A percentile compares a stretch with the other conserved stretches of the same genome.
phyloP scores from a whole-genome alignment of 768 basidiomycete genomes.

The Clavulina sp. region DNA sequence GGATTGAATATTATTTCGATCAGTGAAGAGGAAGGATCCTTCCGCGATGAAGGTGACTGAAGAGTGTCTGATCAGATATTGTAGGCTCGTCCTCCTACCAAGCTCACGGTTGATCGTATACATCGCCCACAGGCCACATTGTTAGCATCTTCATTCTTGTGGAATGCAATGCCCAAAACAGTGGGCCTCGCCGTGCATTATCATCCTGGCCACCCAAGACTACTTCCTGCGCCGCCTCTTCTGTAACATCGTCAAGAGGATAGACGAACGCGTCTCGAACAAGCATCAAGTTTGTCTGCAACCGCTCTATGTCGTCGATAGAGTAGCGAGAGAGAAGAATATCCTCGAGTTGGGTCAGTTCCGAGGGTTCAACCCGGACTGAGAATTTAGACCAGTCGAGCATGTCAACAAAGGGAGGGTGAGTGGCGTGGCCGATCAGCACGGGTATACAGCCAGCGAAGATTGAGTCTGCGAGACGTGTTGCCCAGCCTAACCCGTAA shows the following conservation, averaged over 20 bases:
- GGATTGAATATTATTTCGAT: too few relatives aligned
- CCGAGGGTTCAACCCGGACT: slow-evolving; percentile 20
- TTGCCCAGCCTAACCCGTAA: slow-evolving; percentile 18
- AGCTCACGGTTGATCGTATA: too few relatives aligned
- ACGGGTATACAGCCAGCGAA: slow-evolving; percentile 28
- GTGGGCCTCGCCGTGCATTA: slow-evolving; percentile 22
- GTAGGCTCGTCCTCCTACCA: too few relatives aligned
- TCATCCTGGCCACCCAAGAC: too few relatives aligned
- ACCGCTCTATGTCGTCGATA: slow-evolving; percentile 16
- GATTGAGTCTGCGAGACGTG: slow-evolving; percentile 23
- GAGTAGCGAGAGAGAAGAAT: slow-evolving; percentile 19
- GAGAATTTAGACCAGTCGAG: slow-evolving; percentile 25
- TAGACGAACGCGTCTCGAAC: slow-evolving; percentile 24
- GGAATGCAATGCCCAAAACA: slow-evolving; percentile 22
- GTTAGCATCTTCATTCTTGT: slow-evolving; percentile 20
- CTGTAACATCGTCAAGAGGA: slow-evolving; percentile 17
- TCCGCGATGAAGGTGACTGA: too few relatives aligned
- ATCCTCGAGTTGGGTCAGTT: slow-evolving; percentile 22
- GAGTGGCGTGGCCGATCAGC: slow-evolving; percentile 22
- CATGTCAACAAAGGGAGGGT: too few relatives aligned
- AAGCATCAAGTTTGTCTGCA: slow-evolving; percentile 22
- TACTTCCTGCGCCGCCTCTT: slow-evolving; percentile 16
- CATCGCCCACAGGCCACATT: too few relatives aligned
- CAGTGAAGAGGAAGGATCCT: too few relatives aligned
- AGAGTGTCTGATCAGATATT: too few relatives aligned